Base-by-base conservation (phyloP, 371 early-diverging fungal genomes). In the Circinella umbellata region DNA sequence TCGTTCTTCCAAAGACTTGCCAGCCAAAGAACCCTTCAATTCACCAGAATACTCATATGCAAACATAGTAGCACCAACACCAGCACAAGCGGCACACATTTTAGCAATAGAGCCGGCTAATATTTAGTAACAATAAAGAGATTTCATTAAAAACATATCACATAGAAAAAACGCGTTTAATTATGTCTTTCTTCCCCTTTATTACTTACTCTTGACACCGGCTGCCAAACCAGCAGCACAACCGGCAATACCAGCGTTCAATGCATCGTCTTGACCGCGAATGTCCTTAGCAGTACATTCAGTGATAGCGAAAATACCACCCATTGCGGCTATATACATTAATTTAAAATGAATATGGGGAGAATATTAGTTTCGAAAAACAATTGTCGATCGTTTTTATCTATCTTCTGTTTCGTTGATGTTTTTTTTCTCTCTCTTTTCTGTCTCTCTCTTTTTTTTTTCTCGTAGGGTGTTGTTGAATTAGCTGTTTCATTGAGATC, bases 211-310 rank as follows among this genome's bases (percentile, higher is more conserved):
- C 76, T 83, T 88, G 36, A 89, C 79, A 70, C 92, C 92, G 62
- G 92, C 92, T 64, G 91, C 86, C 48, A 90, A 61, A 76, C 93
- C 93, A 64, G 93, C 86, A 48, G 91, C 91, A 73, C 93, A 91
- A 68, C 93, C 93, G 73, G 88, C 93, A 70, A 89, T 85, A 49
- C 80, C 91, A 59, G 91, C 87, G 74, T 92, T 92, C 69, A 87
- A 75, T 70, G 86, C 84, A 77, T 93, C 92, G 69, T 91, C 89
- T 70, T 89, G 81, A 71, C 83, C 85, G 69, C 93, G 91, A 68
- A 84, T 75, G 67, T 83, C 80, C 48, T 84, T 77, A n/a, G 84
- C 81, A 39, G 83, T 83, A 53, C 87, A 84, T 68, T 90, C 91
- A 59, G 88, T 89, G 18, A 90, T 83, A 53, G 91, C 84, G 82